Percentiles rank a stretch among this genome's conserved stretches.
phyloP scores from a whole-genome alignment of 768 basidiomycete genomes.

The Tylopilus vinaceipallidus region DNA sequence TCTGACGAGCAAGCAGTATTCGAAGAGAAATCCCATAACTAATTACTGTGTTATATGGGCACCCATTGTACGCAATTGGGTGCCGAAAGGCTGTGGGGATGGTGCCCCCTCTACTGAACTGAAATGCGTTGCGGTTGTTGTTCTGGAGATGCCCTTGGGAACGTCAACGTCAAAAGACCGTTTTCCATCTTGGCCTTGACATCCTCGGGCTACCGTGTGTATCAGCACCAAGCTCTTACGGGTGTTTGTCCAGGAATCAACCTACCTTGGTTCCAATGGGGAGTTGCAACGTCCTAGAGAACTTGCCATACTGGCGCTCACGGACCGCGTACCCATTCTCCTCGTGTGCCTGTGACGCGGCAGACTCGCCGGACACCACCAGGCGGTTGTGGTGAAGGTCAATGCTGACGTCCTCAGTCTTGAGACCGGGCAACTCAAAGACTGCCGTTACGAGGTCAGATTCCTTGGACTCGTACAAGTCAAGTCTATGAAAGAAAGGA shows the following conservation, averaged over 20 bases:
- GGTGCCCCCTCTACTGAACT: slow-evolving; percentile 3
- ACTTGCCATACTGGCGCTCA: slow-evolving; percentile 44
- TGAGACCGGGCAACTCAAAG: slow-evolving; percentile 34
- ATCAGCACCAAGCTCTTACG: background rate
- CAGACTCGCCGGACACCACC: slow-evolving; percentile 45
- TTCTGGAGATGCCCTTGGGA: slow-evolving; percentile 42
- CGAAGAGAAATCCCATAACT: too few relatives aligned
- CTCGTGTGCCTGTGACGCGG: slow-evolving; percentile 32
- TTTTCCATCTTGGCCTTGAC: slow-evolving; percentile 47
- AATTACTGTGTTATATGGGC: too few relatives aligned
- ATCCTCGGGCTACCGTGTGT: slow-evolving; percentile 33
- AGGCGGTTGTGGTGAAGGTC: slow-evolving; percentile 45
- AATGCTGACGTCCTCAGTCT: slow-evolving; percentile 46
- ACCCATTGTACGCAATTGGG: too few relatives aligned
- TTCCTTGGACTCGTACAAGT: slow-evolving; percentile 43
- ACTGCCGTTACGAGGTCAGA: slow-evolving; percentile 45
- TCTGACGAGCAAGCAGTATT: too few relatives aligned
- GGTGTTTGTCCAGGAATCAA: background rate
- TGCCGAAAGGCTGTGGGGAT: too few relatives aligned
- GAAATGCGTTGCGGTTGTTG: slow-evolving; percentile 41
- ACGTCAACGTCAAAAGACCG: slow-evolving; percentile 44
- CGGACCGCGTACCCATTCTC: slow-evolving; percentile 41
- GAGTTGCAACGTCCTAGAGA: slow-evolving; percentile 41
- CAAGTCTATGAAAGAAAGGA: slow-evolving; percentile 32
- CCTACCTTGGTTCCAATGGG: slow-evolving; percentile 45